Base-by-base conservation (phyloP, 2,329 filamentous ascomycete genomes). In the Trichophyton benhamiae region DNA sequence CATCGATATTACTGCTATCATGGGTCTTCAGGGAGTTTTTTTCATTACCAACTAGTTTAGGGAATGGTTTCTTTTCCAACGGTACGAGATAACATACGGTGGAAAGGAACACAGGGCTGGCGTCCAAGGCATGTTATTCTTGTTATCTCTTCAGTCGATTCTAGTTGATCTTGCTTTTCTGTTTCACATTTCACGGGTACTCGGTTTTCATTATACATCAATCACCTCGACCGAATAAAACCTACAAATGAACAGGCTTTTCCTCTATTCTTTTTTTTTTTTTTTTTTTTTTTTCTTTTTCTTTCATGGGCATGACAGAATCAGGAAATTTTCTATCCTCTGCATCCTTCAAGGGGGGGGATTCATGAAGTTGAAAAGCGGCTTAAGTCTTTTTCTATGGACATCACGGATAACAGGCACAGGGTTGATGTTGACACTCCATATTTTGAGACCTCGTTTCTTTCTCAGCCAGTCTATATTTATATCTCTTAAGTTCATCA, bases 11-110 rank as follows among this genome's bases (percentile, higher is more conserved):
- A 25, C 49, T 53, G 7, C 20, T 25, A 53, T 53, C 49, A 53
- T 53, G 11, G 17, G 22, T 30, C 49, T 53, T 53, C 49, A 33
- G 49, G 49, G 49, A 53, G 49, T 53, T 53, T 53, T 53, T 53
- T 30, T 53, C 22, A 30, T 38, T 38, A 38, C 33, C 9, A 38
- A 25, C 49, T 30, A 53, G 49, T 53, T 53, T 25, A 30, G 49
- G 49, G 49, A 53, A 53, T 53, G 20, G 13, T 53, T 48, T 53
- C 49, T 30, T 53, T n/a, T n/a, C 49, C 49, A 30, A 53, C 27
- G 49, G 49, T 53, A 25, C 49, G 27, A 53, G 22, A 22, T 53
- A 53, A 53, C 33, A 38, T 38, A 38, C 49, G 49, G 49, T 53
- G 49, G 49, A 53, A 53, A 33, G 49, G 27, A 53, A 53, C 27